phyloP scores from a whole-genome alignment of 202 grass and related monocot species.

The Elaeis oleifera region DNA sequence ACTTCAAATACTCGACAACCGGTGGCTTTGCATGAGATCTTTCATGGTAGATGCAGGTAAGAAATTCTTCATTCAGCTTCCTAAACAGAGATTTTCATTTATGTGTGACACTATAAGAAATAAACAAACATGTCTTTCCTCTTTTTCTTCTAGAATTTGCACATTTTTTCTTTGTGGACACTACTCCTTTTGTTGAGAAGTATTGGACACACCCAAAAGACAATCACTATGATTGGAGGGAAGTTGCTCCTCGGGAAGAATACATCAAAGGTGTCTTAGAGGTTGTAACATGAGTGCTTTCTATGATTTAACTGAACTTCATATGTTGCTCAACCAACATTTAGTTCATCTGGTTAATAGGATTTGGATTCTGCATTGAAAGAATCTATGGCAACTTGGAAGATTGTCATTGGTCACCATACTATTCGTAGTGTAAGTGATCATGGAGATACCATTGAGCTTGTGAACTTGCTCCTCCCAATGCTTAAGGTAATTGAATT shows the following conservation, averaged over 20 bases:
- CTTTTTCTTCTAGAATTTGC: constrained; percentile 1
- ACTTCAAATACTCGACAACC: neutral
- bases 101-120: too few relatives aligned
- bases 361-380: constrained; percentile 6
- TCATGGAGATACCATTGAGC: constrained; percentile 9
- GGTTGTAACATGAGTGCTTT: neutral
- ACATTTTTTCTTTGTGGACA: constrained; percentile 17
- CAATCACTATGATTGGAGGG: constrained; percentile 9
- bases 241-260: neutral
- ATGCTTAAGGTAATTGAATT: constrained; percentile 12
- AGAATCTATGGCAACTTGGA: constrained; percentile 6
- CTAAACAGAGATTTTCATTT: too few relatives aligned
- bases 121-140: neutral
- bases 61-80: neutral
- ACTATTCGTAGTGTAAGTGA: constrained; percentile 5
- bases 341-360: neutral
- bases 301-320: too few relatives aligned
- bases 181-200: constrained; percentile 1
- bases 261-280: constrained; percentile 6
- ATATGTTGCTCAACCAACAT: too few relatives aligned
- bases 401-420: constrained; percentile 16
- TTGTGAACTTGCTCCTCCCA: neutral
- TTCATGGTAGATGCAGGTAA: constrained; percentile 10
- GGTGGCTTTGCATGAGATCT: constrained; percentile 15
- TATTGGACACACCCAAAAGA: neutral